phyloP scores from a whole-genome alignment of 2,329 filamentous ascomycete genomes.

The Ceratocystis ficicola region DNA sequence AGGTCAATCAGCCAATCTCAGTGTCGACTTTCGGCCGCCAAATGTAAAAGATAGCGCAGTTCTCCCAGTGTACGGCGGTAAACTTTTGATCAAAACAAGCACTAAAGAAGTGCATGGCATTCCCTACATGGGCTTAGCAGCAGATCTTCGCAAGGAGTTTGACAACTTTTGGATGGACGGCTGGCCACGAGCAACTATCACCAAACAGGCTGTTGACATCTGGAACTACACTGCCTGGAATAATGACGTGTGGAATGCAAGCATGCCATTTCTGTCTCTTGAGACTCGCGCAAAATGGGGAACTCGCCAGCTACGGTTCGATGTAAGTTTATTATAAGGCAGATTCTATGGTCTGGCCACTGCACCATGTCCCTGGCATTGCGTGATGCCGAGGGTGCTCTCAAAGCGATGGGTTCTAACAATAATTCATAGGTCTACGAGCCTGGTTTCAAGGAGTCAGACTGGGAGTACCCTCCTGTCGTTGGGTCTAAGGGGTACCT shows the following conservation, averaged over 20 bases:
- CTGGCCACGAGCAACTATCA: constrained; percentile 15
- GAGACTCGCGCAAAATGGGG: constrained; percentile 20
- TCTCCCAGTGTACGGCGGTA: constrained; percentile 36
- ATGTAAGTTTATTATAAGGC: constrained; percentile 14
- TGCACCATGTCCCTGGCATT: not conserved
- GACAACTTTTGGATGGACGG: constrained; percentile 17
- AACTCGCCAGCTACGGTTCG: constrained; percentile 22
- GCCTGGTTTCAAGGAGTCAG: constrained; percentile 30
- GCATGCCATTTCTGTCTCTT: constrained; percentile 14
- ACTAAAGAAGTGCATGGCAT: constrained; percentile 34
- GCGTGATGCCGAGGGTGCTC: not conserved
- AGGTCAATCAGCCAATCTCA: constrained; percentile 10
- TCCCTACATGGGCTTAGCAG: constrained; percentile 29
- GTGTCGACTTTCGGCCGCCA: constrained; percentile 27
- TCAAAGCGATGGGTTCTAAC: not conserved
- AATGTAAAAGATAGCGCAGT: constrained; percentile 26
- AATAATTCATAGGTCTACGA: constrained; percentile 27
- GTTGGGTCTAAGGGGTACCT: constrained; percentile 33
- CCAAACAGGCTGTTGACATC: not conserved
- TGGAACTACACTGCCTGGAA: constrained; percentile 1
- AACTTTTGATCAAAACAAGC: constrained; percentile 32
- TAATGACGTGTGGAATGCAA: constrained; percentile 18
- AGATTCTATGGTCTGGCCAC: not conserved
- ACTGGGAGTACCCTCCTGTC: constrained; percentile 35
- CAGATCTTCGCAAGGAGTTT: constrained; percentile 14